Conservation (phyloP, 192 early-diverging fungal species). For the Irineochytrium annulatum region DNA sequence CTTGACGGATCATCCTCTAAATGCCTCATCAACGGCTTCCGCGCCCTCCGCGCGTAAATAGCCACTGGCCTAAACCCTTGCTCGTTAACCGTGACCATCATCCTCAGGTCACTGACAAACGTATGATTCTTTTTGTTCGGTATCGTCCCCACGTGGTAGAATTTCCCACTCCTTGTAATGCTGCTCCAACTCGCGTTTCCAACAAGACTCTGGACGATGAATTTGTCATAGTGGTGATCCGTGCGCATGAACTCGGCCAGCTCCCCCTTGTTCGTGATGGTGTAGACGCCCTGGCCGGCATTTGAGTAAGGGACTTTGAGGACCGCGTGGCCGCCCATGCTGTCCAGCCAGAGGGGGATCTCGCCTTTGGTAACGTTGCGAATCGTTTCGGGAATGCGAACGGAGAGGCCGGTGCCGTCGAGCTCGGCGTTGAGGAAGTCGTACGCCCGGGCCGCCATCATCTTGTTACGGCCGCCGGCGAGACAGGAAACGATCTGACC, state of each 20-base stretch:
- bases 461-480: constrained; percentile 86
- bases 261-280: constrained; percentile 74
- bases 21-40: constrained; percentile 61
- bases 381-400: constrained; percentile 79
- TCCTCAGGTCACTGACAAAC: constrained; percentile 75
- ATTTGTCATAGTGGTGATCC: constrained; percentile 85
- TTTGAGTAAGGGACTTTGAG: constrained; percentile 86
- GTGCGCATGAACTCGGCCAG: constrained; percentile 67
- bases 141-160: constrained; percentile 88
- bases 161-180: constrained; percentile 69
- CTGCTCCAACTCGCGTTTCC: constrained; percentile 82
- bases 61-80: constrained; percentile 76
- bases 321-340: constrained; percentile 87
- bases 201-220: constrained; percentile 83
- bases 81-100: constrained; percentile 76
- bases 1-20: constrained; percentile 53
- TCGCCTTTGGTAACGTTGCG: constrained; percentile 77
- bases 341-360: constrained; percentile 75
- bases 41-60: constrained; percentile 73
- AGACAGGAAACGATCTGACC: constrained; percentile 71
- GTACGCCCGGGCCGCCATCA: constrained; percentile 84
- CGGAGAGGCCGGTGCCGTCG: constrained; percentile 59
- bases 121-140: constrained; percentile 86
- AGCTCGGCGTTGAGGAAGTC: constrained; percentile 82
- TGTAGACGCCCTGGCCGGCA: constrained; percentile 85